Evolutionary conservation across 176 grass and related monocot species (phyloP), one percentile per base, ranked within the genome.

Genomic region (Musa schizocarpa): DNA sequence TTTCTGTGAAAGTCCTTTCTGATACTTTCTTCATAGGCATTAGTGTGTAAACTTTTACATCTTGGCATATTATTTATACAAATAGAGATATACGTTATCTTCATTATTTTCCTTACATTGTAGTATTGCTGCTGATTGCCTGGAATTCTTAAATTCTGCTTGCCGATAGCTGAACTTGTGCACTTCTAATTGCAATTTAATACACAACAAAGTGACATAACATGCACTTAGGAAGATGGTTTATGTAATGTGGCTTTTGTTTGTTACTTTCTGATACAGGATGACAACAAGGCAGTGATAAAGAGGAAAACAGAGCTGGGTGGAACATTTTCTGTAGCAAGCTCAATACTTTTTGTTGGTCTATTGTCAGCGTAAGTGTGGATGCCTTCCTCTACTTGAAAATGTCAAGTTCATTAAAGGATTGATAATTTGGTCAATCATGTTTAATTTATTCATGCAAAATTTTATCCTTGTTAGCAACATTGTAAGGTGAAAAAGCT

Each of bases 281-380:
- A 92, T 63, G 94, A 97, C 79, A 86, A 87, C 20, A 85, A 97
- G 70, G 43, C 85, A 13, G 81, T 97, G 64, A 79, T 78, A 77
- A 90, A 86, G 85, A 90, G 94, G 73, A 93, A 97, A 92, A 97
- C 94, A 49, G 94, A 97, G 81, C 67, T 97, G 65, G 94, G 94
- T 10, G 94, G 94, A 14, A 81, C 64, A 21, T 97, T 86, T 80
- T 97, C 94, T 0, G 86, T 93, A 26, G 86, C 94, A 51, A 80
- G 75, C 80, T 73, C 85, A 61, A 84, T 97, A 77, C 80, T 97
- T 65, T 97, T 93, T 82, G 22, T 82, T 65, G 94, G 94, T 75
- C 63, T 97, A 82, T 84, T 89, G 59, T 84, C 86, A 49, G 90
- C 85, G 90, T 93, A 84, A 93, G 94, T 81, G 2, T 63, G 17